Evolutionary conservation across 2,329 filamentous ascomycete genomes (phyloP).

Genomic region (Leptodontidium sp.): DNA sequence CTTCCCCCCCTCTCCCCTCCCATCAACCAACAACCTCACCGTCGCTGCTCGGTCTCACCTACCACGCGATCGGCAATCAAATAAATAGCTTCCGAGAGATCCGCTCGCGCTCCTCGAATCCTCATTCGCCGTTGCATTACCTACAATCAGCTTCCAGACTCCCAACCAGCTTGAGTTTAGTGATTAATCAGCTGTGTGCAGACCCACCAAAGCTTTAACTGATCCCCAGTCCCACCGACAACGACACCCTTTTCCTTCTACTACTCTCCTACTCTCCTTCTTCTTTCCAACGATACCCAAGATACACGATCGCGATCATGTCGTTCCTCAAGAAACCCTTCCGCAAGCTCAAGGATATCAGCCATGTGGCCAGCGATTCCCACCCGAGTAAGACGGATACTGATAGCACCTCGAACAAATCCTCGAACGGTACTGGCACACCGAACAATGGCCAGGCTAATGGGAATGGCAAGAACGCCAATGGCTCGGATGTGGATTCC

Average conservation of each 20-base stretch:
- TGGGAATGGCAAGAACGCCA: conserved; percentile 24
- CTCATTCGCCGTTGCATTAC: conserved; percentile 10
- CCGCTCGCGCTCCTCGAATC: neutral
- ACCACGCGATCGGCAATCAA: conserved; percentile 5
- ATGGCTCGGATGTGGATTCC: conserved; percentile 28
- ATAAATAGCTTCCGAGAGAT: conserved; percentile 14
- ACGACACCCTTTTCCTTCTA: neutral
- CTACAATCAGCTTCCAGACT: neutral
- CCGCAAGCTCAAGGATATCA: conserved; percentile 38
- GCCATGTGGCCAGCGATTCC: conserved; percentile 28
- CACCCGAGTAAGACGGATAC: conserved; percentile 30
- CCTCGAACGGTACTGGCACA: conserved; percentile 16
- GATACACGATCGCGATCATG: conserved; percentile 35
- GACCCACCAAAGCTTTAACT: conserved; percentile 7
- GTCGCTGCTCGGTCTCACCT: neutral
- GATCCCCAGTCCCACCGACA: neutral
- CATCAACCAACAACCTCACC: neutral
- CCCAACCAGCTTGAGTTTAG: too few relatives aligned
- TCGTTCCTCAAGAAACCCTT: conserved; percentile 44
- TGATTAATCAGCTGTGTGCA: conserved; percentile 16
- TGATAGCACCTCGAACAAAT: conserved; percentile 16
- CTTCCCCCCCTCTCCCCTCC: neutral
- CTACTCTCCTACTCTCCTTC: neutral
- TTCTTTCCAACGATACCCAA: neutral
- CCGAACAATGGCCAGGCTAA: conserved; percentile 23